Evolutionary conservation across 306 rosid species (phyloP), one percentile per base, ranked within the genome.

Genomic region (Abrus precatorius): DNA sequence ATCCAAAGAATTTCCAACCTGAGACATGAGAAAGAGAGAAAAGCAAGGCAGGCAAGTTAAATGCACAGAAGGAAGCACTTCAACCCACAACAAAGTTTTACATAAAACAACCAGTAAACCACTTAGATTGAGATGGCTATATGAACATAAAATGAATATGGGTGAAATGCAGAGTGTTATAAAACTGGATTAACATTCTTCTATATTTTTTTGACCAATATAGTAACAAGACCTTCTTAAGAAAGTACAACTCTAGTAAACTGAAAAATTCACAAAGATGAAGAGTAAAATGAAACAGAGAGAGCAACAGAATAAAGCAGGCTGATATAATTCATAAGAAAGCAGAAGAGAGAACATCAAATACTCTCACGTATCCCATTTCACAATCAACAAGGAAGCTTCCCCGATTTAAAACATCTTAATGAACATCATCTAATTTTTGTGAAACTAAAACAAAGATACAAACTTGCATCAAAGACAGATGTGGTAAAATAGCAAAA

Each of bases 1-100:
- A 69, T 71, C 88, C 70, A 93, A 75, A 80, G 97, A 97, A 88
- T 95, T 95, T 64, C 84, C 77, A 55, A 91, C 97, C 99, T 95
- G 91, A 73, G 63, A 77, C 38, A 48, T 5, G 55, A n/a, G 72
- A 36, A 4, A 36, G 75, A 60, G 70, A 72, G 64, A 75, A 27
- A 78, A 34, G 49, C 75, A 75, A 70, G 80, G 40, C 55, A n/a
- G 38, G 64, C 27, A 50, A 63, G 44, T 71, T 71, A 65, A 76
- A 78, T 33, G 70, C 69, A 76, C 40, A 14, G 30, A 54, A 47
- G 32, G 8, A 85, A 62, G 66, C 57, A 69, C 41, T 34, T 36
- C 9, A 59, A 69, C 6, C 40, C 59, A 56, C 36, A 33, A 79
- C 63, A 47, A 74, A 49, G 48, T 52, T 40, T 20, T 20, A 47